Conservation (phyloP, 208 protist species). For the Leishmania mexicana region DNA sequence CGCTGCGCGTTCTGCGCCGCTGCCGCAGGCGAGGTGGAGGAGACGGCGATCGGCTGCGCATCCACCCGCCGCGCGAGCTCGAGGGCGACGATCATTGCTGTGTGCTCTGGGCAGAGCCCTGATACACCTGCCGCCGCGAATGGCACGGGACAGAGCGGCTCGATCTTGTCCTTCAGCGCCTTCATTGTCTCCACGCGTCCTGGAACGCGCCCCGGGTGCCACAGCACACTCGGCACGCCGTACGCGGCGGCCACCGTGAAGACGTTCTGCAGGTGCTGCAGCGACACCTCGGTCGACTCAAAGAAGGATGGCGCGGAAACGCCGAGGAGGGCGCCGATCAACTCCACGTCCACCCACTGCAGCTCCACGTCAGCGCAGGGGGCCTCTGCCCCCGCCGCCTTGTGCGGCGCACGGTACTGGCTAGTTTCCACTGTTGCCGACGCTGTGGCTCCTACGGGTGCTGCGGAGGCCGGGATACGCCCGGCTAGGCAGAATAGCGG, state of each 20-base stretch:
- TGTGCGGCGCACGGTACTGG: neutral
- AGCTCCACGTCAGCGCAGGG: conserved; percentile 34
- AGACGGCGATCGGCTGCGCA: conserved; percentile 39
- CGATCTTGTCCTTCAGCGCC: conserved; percentile 30
- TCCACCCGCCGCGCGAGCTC: conserved; percentile 70
- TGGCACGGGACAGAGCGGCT: conserved; percentile 18
- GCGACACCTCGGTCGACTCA: conserved; percentile 46
- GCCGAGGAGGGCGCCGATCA: conserved; percentile 57
- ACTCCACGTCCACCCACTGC: conserved; percentile 85
- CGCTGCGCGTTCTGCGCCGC: conserved; percentile 47
- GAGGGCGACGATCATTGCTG: conserved; percentile 76
- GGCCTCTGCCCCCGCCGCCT: neutral
- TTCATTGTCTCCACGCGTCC: conserved; percentile 45
- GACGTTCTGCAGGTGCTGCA: conserved; percentile 77
- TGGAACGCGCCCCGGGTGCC: conserved; percentile 59
- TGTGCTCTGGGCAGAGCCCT: conserved; percentile 71
- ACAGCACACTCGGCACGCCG: conserved; percentile 70
- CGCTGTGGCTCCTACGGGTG: neutral
- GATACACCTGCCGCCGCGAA: conserved; percentile 18
- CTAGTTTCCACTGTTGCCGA: neutral
- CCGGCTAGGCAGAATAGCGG: conserved; percentile 57
- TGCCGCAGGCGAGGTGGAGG: conserved; percentile 40
- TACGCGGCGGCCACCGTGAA: conserved; percentile 58
- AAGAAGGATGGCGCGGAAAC: conserved; percentile 77
- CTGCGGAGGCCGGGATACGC: neutral